Conservation (phyloP, 2,329 filamentous ascomycete genomes). For the Ceratocystiopsis sp. region DNA sequence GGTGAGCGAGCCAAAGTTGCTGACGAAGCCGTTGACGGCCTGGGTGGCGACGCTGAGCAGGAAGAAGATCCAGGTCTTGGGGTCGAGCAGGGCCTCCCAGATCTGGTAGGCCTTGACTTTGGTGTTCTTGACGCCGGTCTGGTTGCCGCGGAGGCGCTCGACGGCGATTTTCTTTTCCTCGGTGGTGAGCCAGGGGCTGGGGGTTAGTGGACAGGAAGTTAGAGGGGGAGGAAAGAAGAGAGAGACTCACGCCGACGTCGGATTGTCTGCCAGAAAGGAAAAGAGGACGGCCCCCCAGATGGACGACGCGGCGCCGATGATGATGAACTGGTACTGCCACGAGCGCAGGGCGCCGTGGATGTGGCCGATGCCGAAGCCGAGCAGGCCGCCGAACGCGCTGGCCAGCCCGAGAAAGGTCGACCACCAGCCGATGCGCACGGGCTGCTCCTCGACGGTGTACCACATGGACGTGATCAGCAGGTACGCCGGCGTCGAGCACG, state of each 20-base stretch:
- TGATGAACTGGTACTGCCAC: slow-evolving; percentile 16
- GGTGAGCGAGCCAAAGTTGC: slow-evolving; percentile 30
- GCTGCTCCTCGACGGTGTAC: slow-evolving; percentile 11
- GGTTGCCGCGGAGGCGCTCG: slow-evolving; percentile 16
- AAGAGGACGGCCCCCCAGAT: slow-evolving; percentile 13
- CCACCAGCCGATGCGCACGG: slow-evolving; percentile 5
- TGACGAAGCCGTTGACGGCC: slow-evolving; percentile 4
- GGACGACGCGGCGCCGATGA: slow-evolving; percentile 18
- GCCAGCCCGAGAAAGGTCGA: slow-evolving; percentile 26
- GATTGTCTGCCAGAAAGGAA: slow-evolving; percentile 11
- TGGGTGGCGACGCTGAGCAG: slow-evolving; percentile 1
- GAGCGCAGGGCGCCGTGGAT: slow-evolving; percentile 9
- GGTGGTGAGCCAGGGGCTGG: too few species aligned
- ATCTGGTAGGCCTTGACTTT: slow-evolving; percentile 15
- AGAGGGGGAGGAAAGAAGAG: too few species aligned
- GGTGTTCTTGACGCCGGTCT: slow-evolving; percentile 19
- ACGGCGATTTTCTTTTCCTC: too few species aligned
- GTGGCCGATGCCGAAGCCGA: slow-evolving; percentile 17
- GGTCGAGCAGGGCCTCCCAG: slow-evolving; percentile 16
- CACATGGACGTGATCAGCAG: slow-evolving; percentile 17
- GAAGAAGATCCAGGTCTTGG: slow-evolving; percentile 13
- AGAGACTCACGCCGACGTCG: slow-evolving; percentile 10
- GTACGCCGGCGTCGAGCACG: slow-evolving; percentile 15
- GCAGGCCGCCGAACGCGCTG: slow-evolving; percentile 18
- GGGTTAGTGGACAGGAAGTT: too few species aligned